Conservation (phyloP, 441 rosid genomes). For the Hura crepitans region DNA sequence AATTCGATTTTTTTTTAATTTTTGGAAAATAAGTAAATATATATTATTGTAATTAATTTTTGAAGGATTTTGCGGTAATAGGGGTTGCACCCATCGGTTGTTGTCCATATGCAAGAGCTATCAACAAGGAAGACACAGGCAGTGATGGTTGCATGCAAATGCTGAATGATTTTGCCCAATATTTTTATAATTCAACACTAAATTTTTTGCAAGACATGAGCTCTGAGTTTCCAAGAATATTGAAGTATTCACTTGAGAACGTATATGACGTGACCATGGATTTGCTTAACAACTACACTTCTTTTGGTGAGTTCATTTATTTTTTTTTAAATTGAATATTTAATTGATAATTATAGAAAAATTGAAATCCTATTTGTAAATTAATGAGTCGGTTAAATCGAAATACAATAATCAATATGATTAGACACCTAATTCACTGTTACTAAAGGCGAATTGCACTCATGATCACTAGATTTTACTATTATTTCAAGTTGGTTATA, state of each 20-base stretch:
- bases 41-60: background rate
- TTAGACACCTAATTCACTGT: too few relatives aligned
- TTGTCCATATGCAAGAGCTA: constrained; percentile 17
- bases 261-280: constrained; percentile 21
- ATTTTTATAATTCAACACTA: constrained; percentile 17
- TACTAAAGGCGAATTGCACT: too few relatives aligned
- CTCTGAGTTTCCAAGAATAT: constrained; percentile 6
- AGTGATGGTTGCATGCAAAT: constrained; percentile 13
- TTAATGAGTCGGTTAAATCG: too few relatives aligned
- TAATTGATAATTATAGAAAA: too few relatives aligned
- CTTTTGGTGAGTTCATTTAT: constrained; percentile 18
- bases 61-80: constrained; percentile 16
- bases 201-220: constrained; percentile 19
- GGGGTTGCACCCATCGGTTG: constrained; percentile 33
- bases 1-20: too few relatives aligned
- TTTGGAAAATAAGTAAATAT: too few relatives aligned
- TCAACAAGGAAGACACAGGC: background rate
- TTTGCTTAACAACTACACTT: constrained; percentile 17
- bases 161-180: constrained; percentile 25
- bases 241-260: constrained; percentile 35
- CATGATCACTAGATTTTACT: too few relatives aligned
- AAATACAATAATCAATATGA: too few relatives aligned
- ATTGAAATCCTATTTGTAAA: too few relatives aligned
- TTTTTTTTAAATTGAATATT: too few relatives aligned
- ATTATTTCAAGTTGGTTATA: too few relatives aligned